phyloP scores from a whole-genome alignment of 2,329 filamentous ascomycete genomes.

The Annulohypoxylon truncatum region DNA sequence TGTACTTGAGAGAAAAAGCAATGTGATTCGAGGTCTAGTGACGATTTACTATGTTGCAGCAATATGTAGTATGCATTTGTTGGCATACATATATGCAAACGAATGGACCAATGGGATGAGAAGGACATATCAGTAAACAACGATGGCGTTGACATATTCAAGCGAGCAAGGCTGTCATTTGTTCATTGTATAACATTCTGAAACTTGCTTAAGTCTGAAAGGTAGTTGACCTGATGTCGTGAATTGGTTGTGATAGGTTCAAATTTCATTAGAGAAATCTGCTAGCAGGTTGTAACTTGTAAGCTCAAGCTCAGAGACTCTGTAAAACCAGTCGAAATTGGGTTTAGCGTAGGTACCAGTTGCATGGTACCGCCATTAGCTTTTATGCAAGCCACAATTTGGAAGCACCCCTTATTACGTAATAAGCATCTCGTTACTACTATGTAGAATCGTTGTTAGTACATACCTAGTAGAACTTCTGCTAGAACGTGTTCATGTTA shows the following conservation, averaged over 20 bases:
- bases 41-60: neutral
- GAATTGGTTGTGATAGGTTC: slow-evolving; percentile 23
- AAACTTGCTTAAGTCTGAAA: slow-evolving; percentile 32
- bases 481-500: slow-evolving; percentile 11
- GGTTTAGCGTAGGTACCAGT: slow-evolving; percentile 26
- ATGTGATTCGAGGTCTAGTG: slow-evolving; percentile 17
- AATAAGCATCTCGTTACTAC: neutral
- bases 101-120: slow-evolving; percentile 8
- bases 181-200: slow-evolving; percentile 20
- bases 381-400: slow-evolving; percentile 25
- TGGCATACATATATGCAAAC: neutral
- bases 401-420: neutral
- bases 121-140: slow-evolving; percentile 11
- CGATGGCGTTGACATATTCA: slow-evolving; percentile 6
- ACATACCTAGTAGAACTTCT: neutral
- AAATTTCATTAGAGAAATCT: slow-evolving; percentile 1
- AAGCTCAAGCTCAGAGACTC: neutral
- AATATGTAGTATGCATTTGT: neutral
- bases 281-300: neutral
- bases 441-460: no score
- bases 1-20: slow-evolving; percentile 26
- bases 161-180: slow-evolving; percentile 19
- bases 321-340: slow-evolving; percentile 5
- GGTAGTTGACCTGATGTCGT: slow-evolving; percentile 4
- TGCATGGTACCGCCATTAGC: slow-evolving; percentile 13